Evolutionary conservation across 2,329 filamentous ascomycete species (phyloP).

Genomic region (Alternaria triticina): DNA sequence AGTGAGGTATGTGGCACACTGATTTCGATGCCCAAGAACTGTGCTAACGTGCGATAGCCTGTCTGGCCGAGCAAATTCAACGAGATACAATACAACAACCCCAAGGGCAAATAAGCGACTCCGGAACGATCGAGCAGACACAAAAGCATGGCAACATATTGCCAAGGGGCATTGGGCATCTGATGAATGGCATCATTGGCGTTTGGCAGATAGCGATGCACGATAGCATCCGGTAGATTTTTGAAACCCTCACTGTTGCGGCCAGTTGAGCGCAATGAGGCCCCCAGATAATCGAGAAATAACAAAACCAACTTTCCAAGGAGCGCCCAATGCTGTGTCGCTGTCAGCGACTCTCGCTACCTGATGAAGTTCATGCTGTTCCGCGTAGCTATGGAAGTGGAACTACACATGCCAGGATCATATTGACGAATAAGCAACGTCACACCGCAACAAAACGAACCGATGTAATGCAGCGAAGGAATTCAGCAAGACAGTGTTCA

Average conservation of each 20-base stretch:
- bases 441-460: not conserved
- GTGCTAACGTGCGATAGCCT: constrained; percentile 11
- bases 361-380: not conserved
- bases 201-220: constrained; percentile 4
- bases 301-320: not conserved
- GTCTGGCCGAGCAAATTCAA: constrained; percentile 42
- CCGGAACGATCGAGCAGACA: not conserved
- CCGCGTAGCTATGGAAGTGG: not conserved
- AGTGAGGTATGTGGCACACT: constrained; percentile 23
- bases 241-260: not conserved
- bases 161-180: not conserved
- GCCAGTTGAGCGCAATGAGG: not conserved
- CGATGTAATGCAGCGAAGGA: not conserved
- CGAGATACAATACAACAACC: constrained; percentile 39
- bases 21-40: not conserved
- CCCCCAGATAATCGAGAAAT: not conserved
- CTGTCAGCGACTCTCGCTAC: not conserved
- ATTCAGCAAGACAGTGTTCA: not conserved
- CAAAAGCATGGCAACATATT: not conserved
- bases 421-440: not conserved
- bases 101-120: constrained; percentile 41
- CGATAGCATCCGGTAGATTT: not conserved
- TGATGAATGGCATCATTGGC: constrained; percentile 9
- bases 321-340: not conserved
- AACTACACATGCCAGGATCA: not conserved